Conservation (phyloP, 2,329 filamentous ascomycete species). For the Beauveria caledonica region DNA sequence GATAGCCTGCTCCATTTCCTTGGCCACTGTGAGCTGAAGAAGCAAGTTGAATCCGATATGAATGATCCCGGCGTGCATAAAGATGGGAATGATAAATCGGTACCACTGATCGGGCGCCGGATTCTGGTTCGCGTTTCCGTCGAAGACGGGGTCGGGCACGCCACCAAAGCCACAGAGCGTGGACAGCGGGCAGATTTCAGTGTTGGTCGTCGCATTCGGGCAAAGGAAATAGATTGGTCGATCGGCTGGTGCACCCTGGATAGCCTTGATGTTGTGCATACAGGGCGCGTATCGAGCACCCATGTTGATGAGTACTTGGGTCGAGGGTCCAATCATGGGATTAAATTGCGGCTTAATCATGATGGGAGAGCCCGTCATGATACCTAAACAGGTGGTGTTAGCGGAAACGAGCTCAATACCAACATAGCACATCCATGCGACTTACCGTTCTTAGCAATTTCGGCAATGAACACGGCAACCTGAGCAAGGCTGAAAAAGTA, state of each 20-base stretch:
- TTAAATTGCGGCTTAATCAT: constrained; percentile 82
- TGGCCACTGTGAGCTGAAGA: constrained; percentile 79
- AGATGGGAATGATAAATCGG: constrained; percentile 92
- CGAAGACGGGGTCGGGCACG: constrained; percentile 56
- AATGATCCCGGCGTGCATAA: constrained; percentile 86
- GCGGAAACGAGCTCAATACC: background rate
- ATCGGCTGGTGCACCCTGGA: constrained; percentile 42
- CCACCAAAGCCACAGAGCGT: constrained; percentile 78
- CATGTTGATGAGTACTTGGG: constrained; percentile 91
- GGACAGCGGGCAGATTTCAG: constrained; percentile 60
- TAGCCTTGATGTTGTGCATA: constrained; percentile 73
- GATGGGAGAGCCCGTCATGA: constrained; percentile 70
- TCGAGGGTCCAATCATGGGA: constrained; percentile 92
- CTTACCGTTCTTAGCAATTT: constrained; percentile 77
- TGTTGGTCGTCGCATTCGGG: constrained; percentile 63
- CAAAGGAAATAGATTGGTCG: constrained; percentile 61
- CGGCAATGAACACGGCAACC: constrained; percentile 77
- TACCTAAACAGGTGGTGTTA: constrained; percentile 36
- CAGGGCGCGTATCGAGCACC: constrained; percentile 86
- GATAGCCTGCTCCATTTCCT: constrained; percentile 88
- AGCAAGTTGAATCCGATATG: constrained; percentile 96
- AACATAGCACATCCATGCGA: background rate
- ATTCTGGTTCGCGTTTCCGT: constrained; percentile 38
- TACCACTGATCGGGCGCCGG: constrained; percentile 88
- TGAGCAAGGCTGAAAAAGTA: constrained; percentile 73